phyloP scores from a whole-genome alignment of 495 filamentous ascomycete species.

The Penicillium egyptiacum region DNA sequence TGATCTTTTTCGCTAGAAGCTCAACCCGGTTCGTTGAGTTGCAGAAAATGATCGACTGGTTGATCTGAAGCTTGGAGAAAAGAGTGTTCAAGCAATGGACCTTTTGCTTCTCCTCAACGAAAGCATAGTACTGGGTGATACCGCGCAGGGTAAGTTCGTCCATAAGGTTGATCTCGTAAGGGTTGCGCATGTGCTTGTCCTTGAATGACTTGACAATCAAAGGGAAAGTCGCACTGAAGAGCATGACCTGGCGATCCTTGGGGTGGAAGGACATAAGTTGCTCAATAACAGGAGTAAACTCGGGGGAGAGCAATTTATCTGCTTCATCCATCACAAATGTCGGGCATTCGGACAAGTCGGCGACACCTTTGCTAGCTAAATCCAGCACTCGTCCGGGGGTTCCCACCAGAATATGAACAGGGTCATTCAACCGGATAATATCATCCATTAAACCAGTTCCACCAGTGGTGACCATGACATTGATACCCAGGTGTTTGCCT shows the following conservation, averaged over 20 bases:
- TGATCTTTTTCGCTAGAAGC: constrained; percentile 97
- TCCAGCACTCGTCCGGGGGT: constrained; percentile 95
- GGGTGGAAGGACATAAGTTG: constrained; percentile 90
- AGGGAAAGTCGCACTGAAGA: constrained; percentile 97
- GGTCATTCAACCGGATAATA: constrained; percentile 89
- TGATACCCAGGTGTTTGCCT: constrained; percentile 93
- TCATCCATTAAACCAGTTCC: constrained; percentile 94
- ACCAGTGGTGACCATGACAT: constrained; percentile 98
- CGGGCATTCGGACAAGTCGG: constrained; percentile 92
- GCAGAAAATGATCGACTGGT: constrained; percentile 99
- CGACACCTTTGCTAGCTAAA: constrained; percentile 89
- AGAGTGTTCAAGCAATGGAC: constrained; percentile 98
- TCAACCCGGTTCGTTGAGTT: constrained; percentile 99
- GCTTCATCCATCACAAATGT: constrained; percentile 99
- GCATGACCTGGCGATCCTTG: constrained; percentile 96
- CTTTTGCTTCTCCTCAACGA: constrained; percentile 99
- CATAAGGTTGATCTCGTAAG: constrained; percentile 99
- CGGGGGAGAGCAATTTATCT: constrained; percentile 92
- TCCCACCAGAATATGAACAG: constrained; percentile 96
- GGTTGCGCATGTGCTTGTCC: constrained; percentile 93
- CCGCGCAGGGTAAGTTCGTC: constrained; percentile 97
- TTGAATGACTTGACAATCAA: constrained; percentile 95
- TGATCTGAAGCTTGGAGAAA: constrained; percentile 98
- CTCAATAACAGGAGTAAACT: constrained; percentile 97
- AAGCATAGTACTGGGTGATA: constrained; percentile 99